Evolutionary conservation across 768 basidiomycete genomes (phyloP).

Genomic region (Mycena capillaripes): DNA sequence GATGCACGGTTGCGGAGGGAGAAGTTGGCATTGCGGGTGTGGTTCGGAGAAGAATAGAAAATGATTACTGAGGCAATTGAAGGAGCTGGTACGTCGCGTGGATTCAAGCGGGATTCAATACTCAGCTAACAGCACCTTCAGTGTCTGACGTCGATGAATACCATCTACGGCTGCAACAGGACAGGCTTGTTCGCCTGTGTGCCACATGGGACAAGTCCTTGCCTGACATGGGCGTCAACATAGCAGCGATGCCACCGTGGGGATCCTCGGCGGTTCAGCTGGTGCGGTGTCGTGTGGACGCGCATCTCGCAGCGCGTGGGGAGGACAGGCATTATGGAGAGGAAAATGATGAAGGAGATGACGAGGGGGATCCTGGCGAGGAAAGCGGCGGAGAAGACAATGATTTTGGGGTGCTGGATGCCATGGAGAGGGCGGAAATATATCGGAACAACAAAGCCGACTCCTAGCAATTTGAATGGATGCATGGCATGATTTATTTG

Average conservation of each 20-base stretch:
- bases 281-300: no score
- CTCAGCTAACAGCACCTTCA: background rate
- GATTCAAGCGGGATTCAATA: background rate
- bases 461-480: no score
- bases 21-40: background rate
- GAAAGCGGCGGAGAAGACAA: background rate
- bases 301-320: no score
- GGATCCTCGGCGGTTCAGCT: no score
- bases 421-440: background rate
- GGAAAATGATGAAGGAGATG: no score
- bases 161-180: no score
- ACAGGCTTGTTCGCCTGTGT: background rate
- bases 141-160: background rate
- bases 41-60: slow-evolving; percentile 5
- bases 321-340: no score
- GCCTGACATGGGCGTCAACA: background rate
- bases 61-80: background rate
- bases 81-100: background rate
- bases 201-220: background rate
- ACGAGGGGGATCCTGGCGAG: background rate
- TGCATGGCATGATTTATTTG: no score
- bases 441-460: background rate
- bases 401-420: background rate
- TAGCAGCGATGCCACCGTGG: background rate
- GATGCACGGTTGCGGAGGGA: background rate